phyloP scores from a whole-genome alignment of 163 green algal species.

The Coccomyxa subellipsoidea region DNA sequence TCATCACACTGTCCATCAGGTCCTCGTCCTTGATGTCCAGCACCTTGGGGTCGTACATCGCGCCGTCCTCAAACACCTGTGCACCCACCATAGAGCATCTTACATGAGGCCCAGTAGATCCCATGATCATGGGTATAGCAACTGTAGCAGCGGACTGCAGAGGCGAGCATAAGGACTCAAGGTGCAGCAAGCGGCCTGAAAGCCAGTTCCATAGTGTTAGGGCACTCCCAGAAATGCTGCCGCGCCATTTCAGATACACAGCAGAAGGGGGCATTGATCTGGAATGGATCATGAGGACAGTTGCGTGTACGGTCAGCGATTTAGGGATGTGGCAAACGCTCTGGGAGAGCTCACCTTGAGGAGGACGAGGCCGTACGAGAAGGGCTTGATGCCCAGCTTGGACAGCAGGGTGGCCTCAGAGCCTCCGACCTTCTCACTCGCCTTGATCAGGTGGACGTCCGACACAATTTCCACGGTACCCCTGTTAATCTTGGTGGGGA shows the following conservation, averaged over 20 bases:
- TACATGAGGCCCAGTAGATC: too few relatives aligned
- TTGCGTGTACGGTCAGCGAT: too few relatives aligned
- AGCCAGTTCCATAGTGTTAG: neutral
- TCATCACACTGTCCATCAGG: conserved; percentile 60
- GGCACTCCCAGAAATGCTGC: neutral
- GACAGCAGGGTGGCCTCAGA: conserved; percentile 95
- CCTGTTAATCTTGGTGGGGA: conserved; percentile 99
- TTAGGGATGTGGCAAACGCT: neutral
- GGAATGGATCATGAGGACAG: too few relatives aligned
- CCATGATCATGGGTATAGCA: too few relatives aligned
- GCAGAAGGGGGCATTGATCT: neutral
- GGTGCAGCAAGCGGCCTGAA: neutral
- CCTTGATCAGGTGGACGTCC: conserved; percentile 87
- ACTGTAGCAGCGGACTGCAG: too few relatives aligned
- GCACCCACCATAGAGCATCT: too few relatives aligned
- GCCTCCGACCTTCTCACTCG: conserved; percentile 89
- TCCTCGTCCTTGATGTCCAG: conserved; percentile 96
- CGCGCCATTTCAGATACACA: neutral
- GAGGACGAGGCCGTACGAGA: conserved; percentile 88
- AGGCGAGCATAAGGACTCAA: neutral
- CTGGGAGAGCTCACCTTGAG: conserved; percentile 38
- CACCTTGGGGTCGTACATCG: conserved; percentile 85
- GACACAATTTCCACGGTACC: conserved; percentile 96
- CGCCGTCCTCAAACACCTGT: conserved; percentile 88
- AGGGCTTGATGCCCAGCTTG: conserved; percentile 98